Conservation (phyloP, 495 filamentous ascomycete species). For the Penicillium fimorum region DNA sequence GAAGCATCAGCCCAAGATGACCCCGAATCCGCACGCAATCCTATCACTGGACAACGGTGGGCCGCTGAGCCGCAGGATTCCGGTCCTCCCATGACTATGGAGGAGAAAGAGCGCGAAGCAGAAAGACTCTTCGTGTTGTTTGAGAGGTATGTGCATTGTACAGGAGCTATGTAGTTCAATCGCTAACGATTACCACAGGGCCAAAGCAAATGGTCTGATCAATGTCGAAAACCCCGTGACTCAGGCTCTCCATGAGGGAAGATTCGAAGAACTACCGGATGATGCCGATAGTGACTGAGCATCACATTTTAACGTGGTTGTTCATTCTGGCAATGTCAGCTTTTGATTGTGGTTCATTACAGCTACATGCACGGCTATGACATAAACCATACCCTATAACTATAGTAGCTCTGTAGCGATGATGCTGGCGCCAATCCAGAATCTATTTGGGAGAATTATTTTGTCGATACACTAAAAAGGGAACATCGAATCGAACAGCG, state of each 20-base stretch:
- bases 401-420: background rate
- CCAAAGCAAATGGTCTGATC: conserved; percentile 80
- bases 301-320: background rate
- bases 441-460: background rate
- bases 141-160: conserved; percentile 61
- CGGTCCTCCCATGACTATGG: conserved; percentile 74
- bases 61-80: conserved; percentile 61
- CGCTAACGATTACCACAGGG: conserved; percentile 45
- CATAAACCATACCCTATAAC: background rate
- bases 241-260: conserved; percentile 70
- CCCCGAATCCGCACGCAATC: conserved; percentile 61
- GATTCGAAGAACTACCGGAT: conserved; percentile 67
- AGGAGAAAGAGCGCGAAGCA: conserved; percentile 90
- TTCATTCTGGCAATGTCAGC: too few species aligned
- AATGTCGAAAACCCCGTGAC: conserved; percentile 82
- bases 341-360: background rate
- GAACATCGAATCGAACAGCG: background rate
- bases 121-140: conserved; percentile 93
- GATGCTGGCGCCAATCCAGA: background rate
- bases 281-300: conserved; percentile 42
- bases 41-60: conserved; percentile 83
- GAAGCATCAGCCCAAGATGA: conserved; percentile 51
- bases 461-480: background rate
- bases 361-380: background rate
- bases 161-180: background rate